These are phyloP conservation scores for Aegilops umbellulata DNA, from an alignment of 176 grass and related monocot genomes.

Conservation along the genomic window DNA sequence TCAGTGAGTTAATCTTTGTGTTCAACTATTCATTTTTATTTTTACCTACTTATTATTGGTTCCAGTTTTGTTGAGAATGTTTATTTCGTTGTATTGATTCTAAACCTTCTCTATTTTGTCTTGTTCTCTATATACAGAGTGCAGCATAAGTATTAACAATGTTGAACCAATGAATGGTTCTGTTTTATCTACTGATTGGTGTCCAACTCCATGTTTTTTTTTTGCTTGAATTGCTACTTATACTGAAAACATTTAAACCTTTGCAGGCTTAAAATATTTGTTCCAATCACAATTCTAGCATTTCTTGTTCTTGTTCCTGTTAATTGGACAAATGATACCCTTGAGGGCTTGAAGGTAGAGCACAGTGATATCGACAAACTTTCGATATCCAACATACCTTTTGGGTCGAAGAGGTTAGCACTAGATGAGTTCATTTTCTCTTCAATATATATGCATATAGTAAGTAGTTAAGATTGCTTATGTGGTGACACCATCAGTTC, in stretches of 20 bases:
- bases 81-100: slow-evolving; percentile 10
- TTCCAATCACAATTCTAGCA: slow-evolving; percentile 78
- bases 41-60: not conserved
- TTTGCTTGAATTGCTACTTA: not conserved
- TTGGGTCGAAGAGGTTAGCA: slow-evolving; percentile 70
- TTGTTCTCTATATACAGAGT: not conserved
- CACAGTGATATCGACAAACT: slow-evolving; percentile 80
- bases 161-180: not conserved
- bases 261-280: slow-evolving; percentile 95
- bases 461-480: not conserved
- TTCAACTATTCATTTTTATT: slow-evolving; percentile 5
- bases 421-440: not conserved
- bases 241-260: slow-evolving; percentile 6
- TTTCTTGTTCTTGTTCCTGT: slow-evolving; percentile 83
- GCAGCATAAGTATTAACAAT: not conserved
- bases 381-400: slow-evolving; percentile 93
- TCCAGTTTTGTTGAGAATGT: not conserved
- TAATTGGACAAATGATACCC: slow-evolving; percentile 91
- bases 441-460: slow-evolving; percentile 9
- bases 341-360: slow-evolving; percentile 37
- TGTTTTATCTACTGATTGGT: slow-evolving; percentile 6
- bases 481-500: not conserved
- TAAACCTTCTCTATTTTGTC: not conserved
- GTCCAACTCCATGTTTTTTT: slow-evolving; percentile 17
- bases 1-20: slow-evolving; percentile 14